These are phyloP conservation scores for Panicum hallii DNA, from an alignment of 202 grass and related monocot genomes.

Conservation along the genomic window DNA sequence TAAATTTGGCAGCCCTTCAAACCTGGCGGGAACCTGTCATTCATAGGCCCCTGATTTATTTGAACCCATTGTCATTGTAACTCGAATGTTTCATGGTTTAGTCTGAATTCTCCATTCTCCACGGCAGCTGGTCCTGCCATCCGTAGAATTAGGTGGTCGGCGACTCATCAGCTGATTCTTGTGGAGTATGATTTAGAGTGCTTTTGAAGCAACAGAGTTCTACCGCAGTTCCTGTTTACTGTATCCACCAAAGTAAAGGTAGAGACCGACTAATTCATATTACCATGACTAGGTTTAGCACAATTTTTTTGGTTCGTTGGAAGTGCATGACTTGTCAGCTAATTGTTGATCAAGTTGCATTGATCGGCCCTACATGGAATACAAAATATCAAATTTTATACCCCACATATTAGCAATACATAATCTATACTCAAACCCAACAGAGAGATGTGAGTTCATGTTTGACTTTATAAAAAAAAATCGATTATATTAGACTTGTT, in stretches of 20 bases:
- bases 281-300: neutral
- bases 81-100: neutral
- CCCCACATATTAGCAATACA: neutral
- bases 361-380: neutral
- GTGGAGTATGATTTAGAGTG: neutral
- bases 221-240: neutral
- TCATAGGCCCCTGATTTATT: slow-evolving; percentile 34
- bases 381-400: neutral
- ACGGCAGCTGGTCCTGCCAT: neutral
- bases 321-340: neutral
- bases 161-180: neutral
- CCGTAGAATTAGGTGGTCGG: neutral
- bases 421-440: neutral
- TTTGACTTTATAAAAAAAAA: neutral
- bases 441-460: neutral
- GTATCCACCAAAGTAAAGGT: neutral
- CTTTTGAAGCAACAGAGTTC: neutral
- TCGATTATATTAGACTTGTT: neutral
- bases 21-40: slow-evolving; percentile 29
- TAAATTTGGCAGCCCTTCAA: slow-evolving; percentile 42
- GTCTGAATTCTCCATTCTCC: neutral
- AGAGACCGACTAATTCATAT: neutral
- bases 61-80: slow-evolving; percentile 5
- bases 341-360: neutral
- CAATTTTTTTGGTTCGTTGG: neutral